These are phyloP conservation scores for Spinellus fusiger DNA, from an alignment of 192 early-diverging fungal genomes.

Conservation along the genomic window DNA sequence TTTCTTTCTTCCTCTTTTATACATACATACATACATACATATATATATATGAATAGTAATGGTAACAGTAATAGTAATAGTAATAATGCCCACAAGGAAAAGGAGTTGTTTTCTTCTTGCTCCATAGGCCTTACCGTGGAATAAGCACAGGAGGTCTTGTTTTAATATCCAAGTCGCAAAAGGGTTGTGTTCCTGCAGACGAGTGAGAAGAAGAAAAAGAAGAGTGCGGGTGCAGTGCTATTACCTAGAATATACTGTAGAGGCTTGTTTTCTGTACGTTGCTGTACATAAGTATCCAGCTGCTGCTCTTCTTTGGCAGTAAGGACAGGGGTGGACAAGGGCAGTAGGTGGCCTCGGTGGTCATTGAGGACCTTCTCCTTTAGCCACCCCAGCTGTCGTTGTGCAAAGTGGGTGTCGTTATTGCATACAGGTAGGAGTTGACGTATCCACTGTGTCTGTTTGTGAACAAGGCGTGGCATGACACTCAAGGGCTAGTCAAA, in stretches of 20 bases:
- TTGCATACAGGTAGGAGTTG: slow-evolving; percentile 16
- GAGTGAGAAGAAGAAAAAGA: slow-evolving; percentile 1
- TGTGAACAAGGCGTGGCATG: background rate
- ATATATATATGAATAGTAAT: background rate
- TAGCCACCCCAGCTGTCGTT: slow-evolving; percentile 21
- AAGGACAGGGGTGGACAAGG: background rate
- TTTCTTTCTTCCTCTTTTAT: background rate
- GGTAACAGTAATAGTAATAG: background rate
- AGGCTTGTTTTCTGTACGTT: slow-evolving; percentile 70
- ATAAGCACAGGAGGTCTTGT: slow-evolving; percentile 76
- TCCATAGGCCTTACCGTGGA: slow-evolving; percentile 51
- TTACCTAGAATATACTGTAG: slow-evolving; percentile 86
- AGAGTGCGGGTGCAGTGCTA: background rate
- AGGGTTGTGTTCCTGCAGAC: slow-evolving; percentile 67
- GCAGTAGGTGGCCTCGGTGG: background rate
- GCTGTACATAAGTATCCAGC: slow-evolving; percentile 38
- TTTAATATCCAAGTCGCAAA: slow-evolving; percentile 67
- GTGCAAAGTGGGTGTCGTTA: slow-evolving; percentile 2
- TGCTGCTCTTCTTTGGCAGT: slow-evolving; percentile 21
- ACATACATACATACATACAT: background rate
- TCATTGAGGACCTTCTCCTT: slow-evolving; percentile 18
- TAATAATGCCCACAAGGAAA: background rate
- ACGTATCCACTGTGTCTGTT: slow-evolving; percentile 4
- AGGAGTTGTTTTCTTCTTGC: background rate
- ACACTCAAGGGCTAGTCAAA: background rate